A percentile compares a stretch with the other conserved stretches of the same genome.
Conservation (phyloP, 2,329 filamentous ascomycete species). For the Colletotrichum simmondsii region DNA sequence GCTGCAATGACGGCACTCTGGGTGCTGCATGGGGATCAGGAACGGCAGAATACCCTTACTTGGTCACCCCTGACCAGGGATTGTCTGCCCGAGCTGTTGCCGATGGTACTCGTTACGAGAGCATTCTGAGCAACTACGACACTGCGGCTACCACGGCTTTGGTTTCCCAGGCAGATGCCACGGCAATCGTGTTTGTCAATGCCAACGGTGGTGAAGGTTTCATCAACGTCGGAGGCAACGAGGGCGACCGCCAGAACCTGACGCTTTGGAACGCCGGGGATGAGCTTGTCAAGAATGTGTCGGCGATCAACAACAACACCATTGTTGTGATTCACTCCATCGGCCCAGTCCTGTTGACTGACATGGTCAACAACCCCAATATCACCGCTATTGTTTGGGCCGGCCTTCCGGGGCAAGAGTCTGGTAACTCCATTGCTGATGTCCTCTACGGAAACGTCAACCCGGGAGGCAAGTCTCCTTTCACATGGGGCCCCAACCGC, state of each 20-base stretch:
- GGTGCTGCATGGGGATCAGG: slow-evolving; percentile 86
- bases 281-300: slow-evolving; percentile 82
- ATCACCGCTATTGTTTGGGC: slow-evolving; percentile 87
- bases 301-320: slow-evolving; percentile 84
- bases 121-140: slow-evolving; percentile 74
- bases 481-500: slow-evolving; percentile 79
- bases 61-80: slow-evolving; percentile 78
- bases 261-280: slow-evolving; percentile 90
- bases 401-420: slow-evolving; percentile 85
- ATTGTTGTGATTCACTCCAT: slow-evolving; percentile 91
- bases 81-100: slow-evolving; percentile 71
- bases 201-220: slow-evolving; percentile 88
- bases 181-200: slow-evolving; percentile 90
- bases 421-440: slow-evolving; percentile 81
- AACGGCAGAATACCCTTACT: slow-evolving; percentile 78
- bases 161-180: slow-evolving; percentile 70
- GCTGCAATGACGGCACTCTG: slow-evolving; percentile 69
- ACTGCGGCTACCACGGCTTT: slow-evolving; percentile 70
- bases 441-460: slow-evolving; percentile 86
- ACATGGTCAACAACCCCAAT: slow-evolving; percentile 81
- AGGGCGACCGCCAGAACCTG: slow-evolving; percentile 91
- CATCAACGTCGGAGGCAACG: slow-evolving; percentile 84
- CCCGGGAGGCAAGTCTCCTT: slow-evolving; percentile 80
- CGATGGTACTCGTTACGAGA: slow-evolving; percentile 71
- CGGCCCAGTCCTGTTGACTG: slow-evolving; percentile 80